Percentiles rank a stretch among this genome's conserved stretches.
phyloP scores from a whole-genome alignment of 2,329 filamentous ascomycete species.

The Purpureocillium takamizusanense region DNA sequence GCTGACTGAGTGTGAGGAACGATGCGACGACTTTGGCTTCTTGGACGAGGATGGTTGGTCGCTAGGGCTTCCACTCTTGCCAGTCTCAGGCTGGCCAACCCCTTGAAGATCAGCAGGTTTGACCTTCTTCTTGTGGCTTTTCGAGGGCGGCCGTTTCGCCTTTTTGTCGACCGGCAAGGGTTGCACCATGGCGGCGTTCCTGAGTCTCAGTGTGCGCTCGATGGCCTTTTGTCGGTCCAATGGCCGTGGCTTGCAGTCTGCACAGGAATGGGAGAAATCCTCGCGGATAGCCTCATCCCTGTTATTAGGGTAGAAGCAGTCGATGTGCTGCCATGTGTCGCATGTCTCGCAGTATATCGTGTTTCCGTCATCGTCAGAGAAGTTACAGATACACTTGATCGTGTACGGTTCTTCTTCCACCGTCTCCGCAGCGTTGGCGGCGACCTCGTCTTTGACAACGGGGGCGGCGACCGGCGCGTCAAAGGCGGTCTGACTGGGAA shows the following conservation, averaged over 20 bases:
- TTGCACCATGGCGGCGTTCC: conserved; percentile 23
- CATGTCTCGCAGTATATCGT: conserved; percentile 95
- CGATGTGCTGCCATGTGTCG: conserved; percentile 97
- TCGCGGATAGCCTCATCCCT: conserved; percentile 62
- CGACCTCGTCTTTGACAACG: conserved; percentile 29
- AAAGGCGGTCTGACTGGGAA: conserved; percentile 43
- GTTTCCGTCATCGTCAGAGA: conserved; percentile 89
- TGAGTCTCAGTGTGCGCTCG: conserved; percentile 58
- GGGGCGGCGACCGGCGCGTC: conserved; percentile 18
- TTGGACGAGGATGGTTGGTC: conserved; percentile 55
- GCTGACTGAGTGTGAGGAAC: conserved; percentile 65
- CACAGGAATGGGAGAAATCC: conserved; percentile 74
- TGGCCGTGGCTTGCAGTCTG: conserved; percentile 72
- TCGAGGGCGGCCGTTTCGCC: conserved; percentile 63
- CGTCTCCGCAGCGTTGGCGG: conserved; percentile 37
- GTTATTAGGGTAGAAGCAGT: conserved; percentile 81
- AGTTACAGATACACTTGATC: conserved; percentile 96
- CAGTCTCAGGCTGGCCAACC: conserved; percentile 50
- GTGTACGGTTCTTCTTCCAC: conserved; percentile 75
- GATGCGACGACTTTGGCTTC: conserved; percentile 74
- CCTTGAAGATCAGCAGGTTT: conserved; percentile 62
- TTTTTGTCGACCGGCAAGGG: conserved; percentile 56
- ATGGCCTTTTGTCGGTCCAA: conserved; percentile 68
- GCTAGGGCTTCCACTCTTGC: conserved; percentile 36
- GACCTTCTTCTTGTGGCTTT: conserved; percentile 80